phyloP scores from a whole-genome alignment of 257 asterid species.

The Ilex aquifolium region DNA sequence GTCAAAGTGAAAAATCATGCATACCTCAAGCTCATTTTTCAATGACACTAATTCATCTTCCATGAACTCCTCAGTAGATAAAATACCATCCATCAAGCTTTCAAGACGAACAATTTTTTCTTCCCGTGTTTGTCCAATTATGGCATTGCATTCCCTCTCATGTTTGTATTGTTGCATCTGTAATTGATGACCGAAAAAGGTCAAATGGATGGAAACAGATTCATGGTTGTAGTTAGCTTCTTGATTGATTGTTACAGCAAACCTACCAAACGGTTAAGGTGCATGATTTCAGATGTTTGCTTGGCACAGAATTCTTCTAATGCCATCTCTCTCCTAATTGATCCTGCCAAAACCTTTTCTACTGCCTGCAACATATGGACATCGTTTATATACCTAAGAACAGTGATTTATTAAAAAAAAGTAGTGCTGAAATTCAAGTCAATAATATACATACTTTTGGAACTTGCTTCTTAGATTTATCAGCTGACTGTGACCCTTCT shows the following conservation, averaged over 20 bases:
- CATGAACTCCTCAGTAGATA: conserved; percentile 81
- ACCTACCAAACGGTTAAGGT: conserved; percentile 85
- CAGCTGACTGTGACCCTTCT: conserved; percentile 42
- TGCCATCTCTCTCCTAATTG: conserved; percentile 99
- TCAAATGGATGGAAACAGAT: conserved; percentile 11
- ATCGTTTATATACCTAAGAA: conserved; percentile 20
- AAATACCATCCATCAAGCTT: conserved; percentile 91
- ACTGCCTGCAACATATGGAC: conserved; percentile 64
- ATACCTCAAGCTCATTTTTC: conserved; percentile 77
- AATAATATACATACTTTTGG: conserved; percentile 64
- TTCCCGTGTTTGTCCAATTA: conserved; percentile 84
- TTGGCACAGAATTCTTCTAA: conserved; percentile 78
- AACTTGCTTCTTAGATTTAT: conserved; percentile 50
- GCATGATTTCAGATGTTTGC: conserved; percentile 76
- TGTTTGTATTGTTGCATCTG: conserved; percentile 97
- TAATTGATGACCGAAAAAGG: conserved; percentile 12
- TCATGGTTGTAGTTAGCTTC: background rate
- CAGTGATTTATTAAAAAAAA: conserved; percentile 10
- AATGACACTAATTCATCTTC: conserved; percentile 73
- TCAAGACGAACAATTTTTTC: conserved; percentile 93
- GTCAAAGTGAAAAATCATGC: background rate
- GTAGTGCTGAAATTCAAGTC: conserved; percentile 4
- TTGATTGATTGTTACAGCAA: conserved; percentile 8
- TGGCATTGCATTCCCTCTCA: conserved; percentile 92
- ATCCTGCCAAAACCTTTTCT: conserved; percentile 94